These are phyloP conservation scores for Aspergillus amoenus DNA, from an alignment of 2,329 filamentous ascomycete genomes.

Conservation along the genomic window DNA sequence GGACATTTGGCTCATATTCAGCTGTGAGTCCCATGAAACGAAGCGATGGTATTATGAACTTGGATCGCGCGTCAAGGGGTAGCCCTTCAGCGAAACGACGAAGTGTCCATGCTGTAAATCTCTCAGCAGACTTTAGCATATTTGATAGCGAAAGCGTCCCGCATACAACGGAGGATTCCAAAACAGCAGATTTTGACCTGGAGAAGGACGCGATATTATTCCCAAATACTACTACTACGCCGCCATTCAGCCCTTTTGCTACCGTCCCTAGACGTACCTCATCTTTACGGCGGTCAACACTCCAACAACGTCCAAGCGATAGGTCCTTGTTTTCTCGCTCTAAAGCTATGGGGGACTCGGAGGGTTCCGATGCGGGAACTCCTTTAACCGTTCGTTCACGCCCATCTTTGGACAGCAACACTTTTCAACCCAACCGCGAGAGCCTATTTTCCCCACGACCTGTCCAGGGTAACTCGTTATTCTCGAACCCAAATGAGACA, in stretches of 20 bases:
- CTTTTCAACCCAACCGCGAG: constrained; percentile 62
- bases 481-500: constrained; percentile 31
- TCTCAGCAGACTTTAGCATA: constrained; percentile 67
- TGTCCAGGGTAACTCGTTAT: constrained; percentile 51
- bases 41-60: constrained; percentile 83
- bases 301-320: constrained; percentile 78
- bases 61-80: constrained; percentile 74
- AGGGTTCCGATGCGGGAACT: constrained; percentile 55
- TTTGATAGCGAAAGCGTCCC: constrained; percentile 58
- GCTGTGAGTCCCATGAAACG: constrained; percentile 84
- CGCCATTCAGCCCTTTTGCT: constrained; percentile 45
- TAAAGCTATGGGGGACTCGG: constrained; percentile 39
- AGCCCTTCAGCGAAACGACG: constrained; percentile 90
- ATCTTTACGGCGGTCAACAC: constrained; percentile 79
- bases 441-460: constrained; percentile 64
- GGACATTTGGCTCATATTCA: constrained; percentile 50
- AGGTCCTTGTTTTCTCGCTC: constrained; percentile 55
- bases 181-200: constrained; percentile 27
- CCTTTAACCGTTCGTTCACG: constrained; percentile 65
- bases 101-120: constrained; percentile 74
- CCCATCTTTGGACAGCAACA: constrained; percentile 75
- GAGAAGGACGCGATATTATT: constrained; percentile 28
- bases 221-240: constrained; percentile 35
- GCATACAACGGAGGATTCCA: constrained; percentile 26
- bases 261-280: constrained; percentile 68